A percentile compares a stretch with the other conserved stretches of the same genome.
Conservation (phyloP, 768 basidiomycete genomes). For the Krasilnikovozyma curviuscula region DNA sequence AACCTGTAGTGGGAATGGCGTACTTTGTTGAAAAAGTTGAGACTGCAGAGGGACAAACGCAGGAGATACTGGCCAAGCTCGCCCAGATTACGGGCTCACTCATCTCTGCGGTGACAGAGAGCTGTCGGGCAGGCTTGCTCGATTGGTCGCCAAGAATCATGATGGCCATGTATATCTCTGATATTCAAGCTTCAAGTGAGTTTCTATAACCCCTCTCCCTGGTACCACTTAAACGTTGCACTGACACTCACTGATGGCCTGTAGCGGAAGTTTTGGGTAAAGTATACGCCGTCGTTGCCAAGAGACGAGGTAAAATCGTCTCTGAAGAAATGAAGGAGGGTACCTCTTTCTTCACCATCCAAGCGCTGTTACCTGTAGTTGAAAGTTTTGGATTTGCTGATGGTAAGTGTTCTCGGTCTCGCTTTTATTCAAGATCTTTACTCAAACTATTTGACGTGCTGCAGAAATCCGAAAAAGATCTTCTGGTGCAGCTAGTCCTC, state of each 20-base stretch:
- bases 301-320: slow-evolving; percentile 73
- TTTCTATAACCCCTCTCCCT: slow-evolving; percentile 10
- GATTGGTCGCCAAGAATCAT: slow-evolving; percentile 97
- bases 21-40: slow-evolving; percentile 59
- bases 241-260: not conserved
- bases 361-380: slow-evolving; percentile 77
- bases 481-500: slow-evolving; percentile 91
- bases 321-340: slow-evolving; percentile 99
- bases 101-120: slow-evolving; percentile 71
- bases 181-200: slow-evolving; percentile 93
- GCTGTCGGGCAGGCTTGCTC: slow-evolving; percentile 68
- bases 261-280: slow-evolving; percentile 91
- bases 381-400: slow-evolving; percentile 97
- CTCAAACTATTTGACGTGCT: not conserved
- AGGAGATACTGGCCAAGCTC: slow-evolving; percentile 54
- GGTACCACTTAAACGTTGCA: not conserved
- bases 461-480: slow-evolving; percentile 87
- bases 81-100: slow-evolving; percentile 77
- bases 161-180: slow-evolving; percentile 96
- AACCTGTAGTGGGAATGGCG: slow-evolving; percentile 81
- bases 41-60: slow-evolving; percentile 49
- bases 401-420: slow-evolving; percentile 34
- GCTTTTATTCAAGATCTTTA: not conserved
- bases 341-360: slow-evolving; percentile 79
- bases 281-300: slow-evolving; percentile 85